Conservation (phyloP, 1,284 basidiomycete genomes). For the Wallemia mellicola region DNA sequence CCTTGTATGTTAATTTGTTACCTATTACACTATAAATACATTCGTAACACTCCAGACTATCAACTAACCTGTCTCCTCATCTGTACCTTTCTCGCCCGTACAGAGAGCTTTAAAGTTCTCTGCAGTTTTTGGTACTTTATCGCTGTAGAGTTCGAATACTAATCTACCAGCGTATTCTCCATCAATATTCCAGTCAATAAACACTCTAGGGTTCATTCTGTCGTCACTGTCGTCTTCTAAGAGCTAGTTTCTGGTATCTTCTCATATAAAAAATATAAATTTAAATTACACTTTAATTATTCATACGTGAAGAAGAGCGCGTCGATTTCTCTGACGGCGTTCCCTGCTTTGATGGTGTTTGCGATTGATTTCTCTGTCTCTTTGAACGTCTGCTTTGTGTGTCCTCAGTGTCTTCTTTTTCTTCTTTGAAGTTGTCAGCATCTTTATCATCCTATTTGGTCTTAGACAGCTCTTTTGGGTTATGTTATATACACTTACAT, state of each 20-base stretch:
- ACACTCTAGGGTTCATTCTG: not conserved
- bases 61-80: not conserved
- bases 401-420: not conserved
- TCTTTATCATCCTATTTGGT: not conserved
- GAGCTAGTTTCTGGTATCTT: not conserved
- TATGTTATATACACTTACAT: not conserved
- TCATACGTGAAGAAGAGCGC: not conserved
- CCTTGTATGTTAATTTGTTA: slow-evolving; percentile 27
- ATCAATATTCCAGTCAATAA: slow-evolving; percentile 1
- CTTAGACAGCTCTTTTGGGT: not conserved
- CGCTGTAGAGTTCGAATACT: slow-evolving; percentile 8
- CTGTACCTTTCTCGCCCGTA: slow-evolving; percentile 29
- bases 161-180: slow-evolving; percentile 2
- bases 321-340: not conserved
- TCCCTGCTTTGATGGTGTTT: not conserved
- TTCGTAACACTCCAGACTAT: not conserved
- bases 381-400: not conserved
- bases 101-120: slow-evolving; percentile 75
- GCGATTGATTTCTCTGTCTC: not conserved
- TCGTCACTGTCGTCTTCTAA: not conserved
- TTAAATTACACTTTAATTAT: not conserved
- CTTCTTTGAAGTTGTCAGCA: not conserved
- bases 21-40: not conserved
- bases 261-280: not conserved
- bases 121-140: slow-evolving; percentile 30